Evolutionary conservation across 2,329 filamentous ascomycete species (phyloP), one percentile per base, ranked within the genome.

Genomic region (Lithohypha guttulata): DNA sequence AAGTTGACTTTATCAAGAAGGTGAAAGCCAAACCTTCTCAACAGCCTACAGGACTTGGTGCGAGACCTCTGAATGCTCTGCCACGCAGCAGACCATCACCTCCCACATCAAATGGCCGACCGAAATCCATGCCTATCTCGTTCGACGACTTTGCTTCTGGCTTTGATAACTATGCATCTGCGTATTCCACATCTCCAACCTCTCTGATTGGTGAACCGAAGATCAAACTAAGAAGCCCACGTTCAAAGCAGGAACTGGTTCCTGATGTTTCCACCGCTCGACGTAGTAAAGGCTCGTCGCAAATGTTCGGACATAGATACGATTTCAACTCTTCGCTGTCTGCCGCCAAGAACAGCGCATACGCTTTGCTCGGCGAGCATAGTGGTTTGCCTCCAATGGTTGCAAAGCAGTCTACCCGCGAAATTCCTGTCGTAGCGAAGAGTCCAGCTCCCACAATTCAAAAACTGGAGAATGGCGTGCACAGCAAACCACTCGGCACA

Each of bases 251-350:
- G 31, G 78, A 73, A 50, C 59, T 83, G 39, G 71, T 81, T 17
- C 75, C 73, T 39, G 77, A 83, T 47, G 57, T 63, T 29, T 63
- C 65, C 13, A n/a, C n/a, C n/a, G 56, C 61, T 28, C 64, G 59
- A 15, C 63, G 64, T 26, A 59, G 60, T 25, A 62, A 64, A 49
- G 67, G 53, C 58, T 77, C 73, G 48, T 76, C 77, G 18, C 78
- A 83, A 52, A 82, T 80, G 13, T 95, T 96, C 59, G 83, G 85
- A 32, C 87, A 87, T 60, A 81, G 91, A 39, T 98, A 98, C 59
- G 89, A 96, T 64, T 96, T 98, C 59, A 80, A 83, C 45, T 84
- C 84, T n/a, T 96, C 91, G 1, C 71, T 96, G 20, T 79, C 73
- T 38, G 85, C 86, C 36, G 86, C 85, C 9, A 81, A 89, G 56